A percentile compares a stretch with the other conserved stretches of the same genome.
Conservation (phyloP, 257 asterid genomes). For the Perilla frutescens region DNA sequence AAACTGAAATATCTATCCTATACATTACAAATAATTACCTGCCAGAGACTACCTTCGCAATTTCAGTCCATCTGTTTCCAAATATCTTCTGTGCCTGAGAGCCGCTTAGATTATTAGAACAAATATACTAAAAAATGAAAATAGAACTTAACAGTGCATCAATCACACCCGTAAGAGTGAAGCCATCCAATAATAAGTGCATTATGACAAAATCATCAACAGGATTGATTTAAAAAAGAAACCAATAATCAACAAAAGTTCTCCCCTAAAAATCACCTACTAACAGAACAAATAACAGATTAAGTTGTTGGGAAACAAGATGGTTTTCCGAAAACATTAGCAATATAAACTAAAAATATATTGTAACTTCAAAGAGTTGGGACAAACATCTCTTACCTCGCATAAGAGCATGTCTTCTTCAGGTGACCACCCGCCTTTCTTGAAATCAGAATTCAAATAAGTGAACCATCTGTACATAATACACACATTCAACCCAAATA, state of each 20-base stretch:
- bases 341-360: background rate
- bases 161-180: constrained; percentile 15
- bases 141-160: background rate
- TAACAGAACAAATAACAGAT: constrained; percentile 10
- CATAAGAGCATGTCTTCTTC: constrained; percentile 97
- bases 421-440: constrained; percentile 99
- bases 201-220: constrained; percentile 21
- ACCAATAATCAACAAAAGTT: constrained; percentile 19
- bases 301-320: constrained; percentile 24
- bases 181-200: constrained; percentile 17
- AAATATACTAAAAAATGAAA: constrained; percentile 23
- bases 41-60: constrained; percentile 99
- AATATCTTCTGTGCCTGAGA: constrained; percentile 94
- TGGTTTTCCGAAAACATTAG: background rate
- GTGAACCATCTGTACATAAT: constrained; percentile 82
- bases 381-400: constrained; percentile 56
- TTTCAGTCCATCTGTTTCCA: constrained; percentile 99
- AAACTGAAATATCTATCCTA: constrained; percentile 20
- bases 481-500: constrained; percentile 31
- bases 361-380: constrained; percentile 1
- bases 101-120: constrained; percentile 38
- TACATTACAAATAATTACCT: constrained; percentile 58
- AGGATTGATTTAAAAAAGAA: constrained; percentile 10
- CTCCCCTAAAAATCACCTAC: constrained; percentile 1
- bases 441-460: constrained; percentile 97